Conservation (phyloP, 2,329 filamentous ascomycete species). For the Fusarium nisikadoi region DNA sequence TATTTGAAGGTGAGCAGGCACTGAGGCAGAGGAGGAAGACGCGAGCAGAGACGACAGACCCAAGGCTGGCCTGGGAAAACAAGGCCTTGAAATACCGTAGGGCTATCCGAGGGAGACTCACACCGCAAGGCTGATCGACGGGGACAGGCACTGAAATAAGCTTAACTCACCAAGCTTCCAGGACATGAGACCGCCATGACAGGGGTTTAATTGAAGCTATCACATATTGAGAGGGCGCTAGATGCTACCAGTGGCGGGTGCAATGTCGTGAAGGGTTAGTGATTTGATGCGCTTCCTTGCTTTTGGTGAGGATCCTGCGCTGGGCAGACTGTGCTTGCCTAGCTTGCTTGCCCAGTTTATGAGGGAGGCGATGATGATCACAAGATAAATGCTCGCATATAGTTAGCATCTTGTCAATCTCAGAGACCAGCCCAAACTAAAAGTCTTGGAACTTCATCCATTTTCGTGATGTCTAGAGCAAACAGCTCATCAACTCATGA, state of each 20-base stretch:
- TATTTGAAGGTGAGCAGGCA: background rate
- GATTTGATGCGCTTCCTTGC: background rate
- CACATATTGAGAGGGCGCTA: conserved; percentile 8
- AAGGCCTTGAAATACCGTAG: conserved; percentile 21
- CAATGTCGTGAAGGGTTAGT: background rate
- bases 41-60: background rate
- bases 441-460: background rate
- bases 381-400: background rate
- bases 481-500: background rate
- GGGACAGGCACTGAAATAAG: conserved; percentile 18
- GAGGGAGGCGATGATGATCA: background rate
- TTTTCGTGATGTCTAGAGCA: background rate
- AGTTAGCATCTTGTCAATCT: background rate
- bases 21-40: background rate
- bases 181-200: conserved; percentile 19
- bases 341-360: background rate
- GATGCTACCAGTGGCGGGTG: background rate
- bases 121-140: conserved; percentile 6
- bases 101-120: conserved; percentile 7
- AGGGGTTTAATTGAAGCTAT: conserved; percentile 8
- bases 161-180: conserved; percentile 8
- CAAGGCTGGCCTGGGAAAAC: background rate
- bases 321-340: background rate
- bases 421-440: background rate
- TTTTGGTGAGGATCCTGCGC: background rate